Base-by-base conservation (phyloP, 768 basidiomycete species). In the Suillus spraguei region DNA sequence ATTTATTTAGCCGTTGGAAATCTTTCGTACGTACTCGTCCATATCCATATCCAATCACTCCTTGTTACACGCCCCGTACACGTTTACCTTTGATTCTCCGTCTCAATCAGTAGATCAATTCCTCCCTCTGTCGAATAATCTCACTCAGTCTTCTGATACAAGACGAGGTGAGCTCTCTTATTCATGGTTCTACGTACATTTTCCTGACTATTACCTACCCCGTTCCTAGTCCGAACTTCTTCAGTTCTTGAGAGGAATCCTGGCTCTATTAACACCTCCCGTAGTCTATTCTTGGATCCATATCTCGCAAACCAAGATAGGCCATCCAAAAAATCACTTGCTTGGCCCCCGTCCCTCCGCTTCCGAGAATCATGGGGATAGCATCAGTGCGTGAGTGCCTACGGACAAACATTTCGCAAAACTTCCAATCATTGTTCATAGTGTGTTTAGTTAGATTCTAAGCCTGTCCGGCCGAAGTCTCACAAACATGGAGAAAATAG, bases 211-310 rank as follows among this genome's bases (percentile, higher is more conserved):
- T 28, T 28, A 28, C 28, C 28, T 28, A 4, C 4, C 28, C 28
- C 28, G 28, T 28, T 28, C 28, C 28, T 28, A 28, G 28, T 28
- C 4, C 28, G 28, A 28, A 28, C 28, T 4, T 28, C 28, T 28
- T 28, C 28, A 28, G 28, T 28, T 28, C 28, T 28, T 28, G 28
- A 28, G 28, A 28, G 28, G 4, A 42, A 87, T 93, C 59, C 70
- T 91, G 2, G 90, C 41, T 92, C 94, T 1, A 97, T 94, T 2
- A 88, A 94, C 64, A 96, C 96, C 95, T 94, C 94, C 0, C 95
- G 96, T 73, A 90, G 89, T 64, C 80, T 97, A n/a, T 95, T 92
- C 80, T 81, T 97, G 17, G 95, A 94, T 5, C 93, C 92, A 4
- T 85, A 87, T 36, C 84, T 97, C 8, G 89, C 94, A 2, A 94